Base-by-base conservation (phyloP, 148 eudicot genomes). In the Silene uniflora region DNA sequence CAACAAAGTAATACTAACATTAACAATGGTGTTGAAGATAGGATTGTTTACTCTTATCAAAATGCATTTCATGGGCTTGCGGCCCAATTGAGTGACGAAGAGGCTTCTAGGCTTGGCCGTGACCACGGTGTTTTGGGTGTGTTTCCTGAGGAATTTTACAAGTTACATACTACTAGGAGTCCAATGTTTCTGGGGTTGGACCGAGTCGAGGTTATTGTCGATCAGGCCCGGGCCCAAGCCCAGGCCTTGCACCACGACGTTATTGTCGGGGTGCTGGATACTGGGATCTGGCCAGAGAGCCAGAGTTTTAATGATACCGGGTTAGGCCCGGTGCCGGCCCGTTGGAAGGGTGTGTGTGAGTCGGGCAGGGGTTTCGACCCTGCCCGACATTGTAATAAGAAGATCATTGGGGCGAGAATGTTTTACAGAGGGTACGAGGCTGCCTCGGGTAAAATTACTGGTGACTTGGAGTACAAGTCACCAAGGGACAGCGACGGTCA, bases 231-330 rank as follows among this genome's bases (percentile, higher is more conserved):
- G 18, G 12, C 70, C 77, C 74, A 14, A 42, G 82, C 84, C 11
- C 77, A 80, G 29, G 10, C 75, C 35, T 55, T 78, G 24, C 68
- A 75, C 78, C 84, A 84, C 16, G 91, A 90, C 55, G 98, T 94
- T 11, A 69, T 94, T 0, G 96, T 91, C 14, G 98, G 98, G 2
- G 92, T 93, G 39, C 82, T 93, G 7, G 98, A 93, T 74, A 93
- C 98, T 17, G 98, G 98, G 0, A 88, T 94, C 39, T 94, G 98
- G 98, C 98, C 98, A 0, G 98, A 94, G 81, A 91, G 97, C 79
- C 89, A 73, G 71, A 94, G 98, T 75, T 94, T 94, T 79, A 87
- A 91, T 58, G 98, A 94, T 73, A 49, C 88, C 11, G 88, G 91
- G 3, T 61, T 90, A 60, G 75, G 83, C 10, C 80, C 85, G 1